These are phyloP conservation scores for Blastomyces emzantsi DNA, from an alignment of 2,329 filamentous ascomycete species.

Conservation along the genomic window DNA sequence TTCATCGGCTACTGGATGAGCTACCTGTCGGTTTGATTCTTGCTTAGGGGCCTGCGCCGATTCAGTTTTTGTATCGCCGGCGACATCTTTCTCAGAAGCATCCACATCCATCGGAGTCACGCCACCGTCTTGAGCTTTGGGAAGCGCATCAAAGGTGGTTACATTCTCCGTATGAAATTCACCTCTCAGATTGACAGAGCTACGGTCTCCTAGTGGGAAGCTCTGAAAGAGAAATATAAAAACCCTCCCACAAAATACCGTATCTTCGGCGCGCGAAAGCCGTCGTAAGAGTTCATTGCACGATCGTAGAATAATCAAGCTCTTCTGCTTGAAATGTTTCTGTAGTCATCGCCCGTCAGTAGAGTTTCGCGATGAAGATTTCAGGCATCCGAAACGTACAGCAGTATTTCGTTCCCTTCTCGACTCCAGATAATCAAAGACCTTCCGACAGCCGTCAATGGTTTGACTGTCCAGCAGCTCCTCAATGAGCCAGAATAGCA, in stretches of 20 bases:
- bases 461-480: conserved; percentile 95
- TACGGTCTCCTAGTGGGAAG: conserved; percentile 92
- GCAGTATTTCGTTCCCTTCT: conserved; percentile 79
- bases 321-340: conserved; percentile 70
- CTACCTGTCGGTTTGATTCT: neutral
- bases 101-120: conserved; percentile 61
- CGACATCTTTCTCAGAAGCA: conserved; percentile 32
- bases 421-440: conserved; percentile 94
- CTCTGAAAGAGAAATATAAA: conserved; percentile 99
- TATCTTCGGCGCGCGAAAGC: conserved; percentile 91
- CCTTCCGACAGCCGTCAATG: conserved; percentile 77
- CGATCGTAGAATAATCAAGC: conserved; percentile 78
- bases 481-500: conserved; percentile 86
- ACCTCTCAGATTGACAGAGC: conserved; percentile 90
- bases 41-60: conserved; percentile 16
- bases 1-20: conserved; percentile 8
- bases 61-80: conserved; percentile 20
- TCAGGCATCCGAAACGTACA: conserved; percentile 35
- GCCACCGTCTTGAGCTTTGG: conserved; percentile 28
- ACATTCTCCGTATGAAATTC: conserved; percentile 96
- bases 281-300: conserved; percentile 94
- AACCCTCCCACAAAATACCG: conserved; percentile 91
- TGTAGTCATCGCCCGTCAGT: conserved; percentile 22
- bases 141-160: conserved; percentile 65
- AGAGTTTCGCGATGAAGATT: neutral